A percentile compares a stretch with the other conserved stretches of the same genome.
Evolutionary conservation across 768 basidiomycete genomes (phyloP).

Genomic region (Sarcodon aspratus): DNA sequence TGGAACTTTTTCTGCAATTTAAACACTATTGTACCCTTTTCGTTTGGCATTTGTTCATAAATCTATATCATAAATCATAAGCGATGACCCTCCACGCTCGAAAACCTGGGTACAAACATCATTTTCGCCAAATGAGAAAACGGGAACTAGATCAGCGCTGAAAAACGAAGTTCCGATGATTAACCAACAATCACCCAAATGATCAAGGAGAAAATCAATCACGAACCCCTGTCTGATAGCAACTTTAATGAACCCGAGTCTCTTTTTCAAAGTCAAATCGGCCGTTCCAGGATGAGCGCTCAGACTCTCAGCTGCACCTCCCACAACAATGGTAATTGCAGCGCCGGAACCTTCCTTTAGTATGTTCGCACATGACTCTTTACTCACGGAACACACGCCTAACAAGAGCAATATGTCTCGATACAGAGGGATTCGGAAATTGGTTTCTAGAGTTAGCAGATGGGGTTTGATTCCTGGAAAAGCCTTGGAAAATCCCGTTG

Average conservation of each 20-base stretch:
- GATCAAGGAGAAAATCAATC: too few relatives aligned
- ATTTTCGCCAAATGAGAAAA: conserved; percentile 98
- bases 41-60: conserved; percentile 93
- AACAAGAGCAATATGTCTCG: conserved; percentile 81
- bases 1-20: conserved; percentile 87
- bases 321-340: conserved; percentile 91
- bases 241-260: conserved; percentile 91
- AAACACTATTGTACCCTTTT: conserved; percentile 83
- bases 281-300: conserved; percentile 96
- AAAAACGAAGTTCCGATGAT: conserved; percentile 2
- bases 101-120: conserved; percentile 48
- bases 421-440: conserved; percentile 89
- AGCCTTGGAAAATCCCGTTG: conserved; percentile 78
- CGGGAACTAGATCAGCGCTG: conserved; percentile 92
- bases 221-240: conserved; percentile 81
- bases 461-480: conserved; percentile 93
- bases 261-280: conserved; percentile 69
- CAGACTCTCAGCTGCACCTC: conserved; percentile 91
- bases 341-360: conserved; percentile 32
- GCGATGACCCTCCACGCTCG: conserved; percentile 1
- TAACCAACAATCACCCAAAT: neutral
- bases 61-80: conserved; percentile 41
- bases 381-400: conserved; percentile 90
- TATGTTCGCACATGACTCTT: conserved; percentile 83
- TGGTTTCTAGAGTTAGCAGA: conserved; percentile 80